Evolutionary conservation across 2,329 filamentous ascomycete species (phyloP).

Genomic region (Ophiocordyceps australis): DNA sequence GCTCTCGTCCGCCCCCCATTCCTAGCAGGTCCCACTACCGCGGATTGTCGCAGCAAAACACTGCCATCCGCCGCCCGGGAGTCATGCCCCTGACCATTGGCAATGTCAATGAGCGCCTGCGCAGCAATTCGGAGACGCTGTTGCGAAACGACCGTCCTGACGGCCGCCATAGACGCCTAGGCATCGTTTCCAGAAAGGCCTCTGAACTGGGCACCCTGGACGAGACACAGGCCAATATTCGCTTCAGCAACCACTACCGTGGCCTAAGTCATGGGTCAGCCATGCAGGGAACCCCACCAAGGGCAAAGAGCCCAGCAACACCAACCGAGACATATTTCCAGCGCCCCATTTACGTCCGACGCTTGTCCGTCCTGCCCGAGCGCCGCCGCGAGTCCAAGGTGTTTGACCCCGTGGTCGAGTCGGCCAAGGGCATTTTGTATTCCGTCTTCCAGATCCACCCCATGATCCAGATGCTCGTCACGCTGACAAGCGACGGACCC

Average conservation of each 20-base stretch:
- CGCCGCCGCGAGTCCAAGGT: constrained; percentile 42
- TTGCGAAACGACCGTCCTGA: constrained; percentile 32
- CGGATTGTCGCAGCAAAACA: constrained; percentile 50
- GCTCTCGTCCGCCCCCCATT: constrained; percentile 51
- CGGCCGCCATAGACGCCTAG: constrained; percentile 44
- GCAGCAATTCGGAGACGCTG: constrained; percentile 46
- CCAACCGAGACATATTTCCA: constrained; percentile 38
- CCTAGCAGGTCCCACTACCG: constrained; percentile 64
- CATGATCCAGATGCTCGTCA: constrained; percentile 47
- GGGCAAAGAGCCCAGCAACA: constrained; percentile 35
- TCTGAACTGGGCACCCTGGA: constrained; percentile 45
- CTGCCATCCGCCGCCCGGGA: constrained; percentile 46
- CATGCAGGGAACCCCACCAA: constrained; percentile 33
- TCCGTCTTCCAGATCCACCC: constrained; percentile 51
- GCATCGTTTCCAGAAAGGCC: constrained; percentile 39
- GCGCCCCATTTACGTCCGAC: constrained; percentile 43
- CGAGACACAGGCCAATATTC: constrained; percentile 42
- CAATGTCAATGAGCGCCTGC: constrained; percentile 47
- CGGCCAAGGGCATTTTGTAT: constrained; percentile 48
- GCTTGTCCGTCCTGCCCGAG: constrained; percentile 45
- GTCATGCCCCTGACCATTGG: constrained; percentile 55
- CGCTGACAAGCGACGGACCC: constrained; percentile 38
- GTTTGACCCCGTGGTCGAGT: constrained; percentile 43
- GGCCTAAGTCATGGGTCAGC: constrained; percentile 52
- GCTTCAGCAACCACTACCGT: constrained; percentile 48